phyloP scores from a whole-genome alignment of 768 basidiomycete genomes.

The Collybiopsis luxurians region DNA sequence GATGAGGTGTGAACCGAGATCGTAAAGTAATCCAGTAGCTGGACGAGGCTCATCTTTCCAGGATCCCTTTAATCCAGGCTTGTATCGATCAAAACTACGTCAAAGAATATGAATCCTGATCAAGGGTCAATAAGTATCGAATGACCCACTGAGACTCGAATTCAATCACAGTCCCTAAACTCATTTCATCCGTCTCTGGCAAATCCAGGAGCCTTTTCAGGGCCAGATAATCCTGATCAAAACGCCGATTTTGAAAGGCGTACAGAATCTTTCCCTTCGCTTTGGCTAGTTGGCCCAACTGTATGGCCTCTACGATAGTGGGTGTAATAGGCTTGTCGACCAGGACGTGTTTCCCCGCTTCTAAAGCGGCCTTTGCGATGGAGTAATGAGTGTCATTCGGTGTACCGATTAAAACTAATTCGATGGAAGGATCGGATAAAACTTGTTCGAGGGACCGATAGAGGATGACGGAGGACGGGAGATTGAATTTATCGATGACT shows the following conservation, averaged over 20 bases:
- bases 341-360: constrained; percentile 76
- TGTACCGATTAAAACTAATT: constrained; percentile 66
- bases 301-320: constrained; percentile 52
- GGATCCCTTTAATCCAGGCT: constrained; percentile 57
- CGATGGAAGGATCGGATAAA: constrained; percentile 59
- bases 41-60: constrained; percentile 78
- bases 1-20: constrained; percentile 78
- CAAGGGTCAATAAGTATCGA: background rate
- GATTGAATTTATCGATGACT: constrained; percentile 63
- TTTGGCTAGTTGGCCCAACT: constrained; percentile 58
- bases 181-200: constrained; percentile 47
- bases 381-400: constrained; percentile 74
- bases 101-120: background rate
- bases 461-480: constrained; percentile 43
- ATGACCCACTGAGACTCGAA: constrained; percentile 77
- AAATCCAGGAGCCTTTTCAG: constrained; percentile 56
- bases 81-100: constrained; percentile 71
- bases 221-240: constrained; percentile 77
- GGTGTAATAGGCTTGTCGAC: constrained; percentile 80
- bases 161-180: constrained; percentile 61
- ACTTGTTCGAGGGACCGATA: constrained; percentile 61
- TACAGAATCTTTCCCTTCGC: constrained; percentile 63
- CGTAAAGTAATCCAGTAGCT: constrained; percentile 67
- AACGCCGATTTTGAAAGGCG: constrained; percentile 72
- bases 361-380: constrained; percentile 60